Percentiles rank a stretch among this genome's conserved stretches.
Evolutionary conservation across 352 stramenopile genomes (phyloP).

Genomic region (Globisporangium barbulae): DNA sequence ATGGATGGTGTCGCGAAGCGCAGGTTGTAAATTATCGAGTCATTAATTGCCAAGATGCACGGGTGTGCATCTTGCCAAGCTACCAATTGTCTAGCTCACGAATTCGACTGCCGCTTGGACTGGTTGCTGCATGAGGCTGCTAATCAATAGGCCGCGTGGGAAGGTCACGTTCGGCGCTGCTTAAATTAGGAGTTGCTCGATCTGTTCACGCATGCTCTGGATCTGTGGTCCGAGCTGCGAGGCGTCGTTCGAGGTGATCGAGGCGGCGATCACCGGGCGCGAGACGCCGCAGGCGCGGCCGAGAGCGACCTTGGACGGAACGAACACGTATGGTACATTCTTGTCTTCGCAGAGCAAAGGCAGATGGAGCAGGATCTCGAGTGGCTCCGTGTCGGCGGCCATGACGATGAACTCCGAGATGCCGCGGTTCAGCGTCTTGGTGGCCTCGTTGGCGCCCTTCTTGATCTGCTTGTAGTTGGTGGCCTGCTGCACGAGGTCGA

Average conservation of each 20-base stretch:
- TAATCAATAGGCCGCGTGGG: constrained; percentile 11
- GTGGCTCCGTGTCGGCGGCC: constrained; percentile 98
- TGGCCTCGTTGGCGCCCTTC: constrained; percentile 99
- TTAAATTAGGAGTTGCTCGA: constrained; percentile 99
- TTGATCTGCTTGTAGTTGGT: constrained; percentile 99
- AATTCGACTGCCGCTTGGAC: background rate
- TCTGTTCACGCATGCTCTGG: constrained; percentile 99
- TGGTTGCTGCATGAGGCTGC: constrained; percentile 13
- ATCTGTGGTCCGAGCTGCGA: constrained; percentile 99
- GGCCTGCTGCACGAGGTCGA: constrained; percentile 99
- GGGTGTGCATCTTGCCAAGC: background rate
- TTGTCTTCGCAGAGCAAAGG: constrained; percentile 99
- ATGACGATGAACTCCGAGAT: constrained; percentile 99
- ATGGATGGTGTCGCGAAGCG: background rate
- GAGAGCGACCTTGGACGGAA: constrained; percentile 97
- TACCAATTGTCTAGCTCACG: background rate
- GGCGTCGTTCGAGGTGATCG: constrained; percentile 99
- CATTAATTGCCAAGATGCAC: background rate
- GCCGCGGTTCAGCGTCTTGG: constrained; percentile 99
- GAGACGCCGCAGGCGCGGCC: constrained; percentile 99
- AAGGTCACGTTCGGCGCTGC: background rate
- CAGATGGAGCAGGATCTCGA: constrained; percentile 99
- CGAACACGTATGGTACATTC: constrained; percentile 91
- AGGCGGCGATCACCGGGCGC: constrained; percentile 97
- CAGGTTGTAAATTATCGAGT: constrained; percentile 4